These are phyloP conservation scores for Xylaria telfairii DNA, from an alignment of 495 filamentous ascomycete species.

Conservation along the genomic window DNA sequence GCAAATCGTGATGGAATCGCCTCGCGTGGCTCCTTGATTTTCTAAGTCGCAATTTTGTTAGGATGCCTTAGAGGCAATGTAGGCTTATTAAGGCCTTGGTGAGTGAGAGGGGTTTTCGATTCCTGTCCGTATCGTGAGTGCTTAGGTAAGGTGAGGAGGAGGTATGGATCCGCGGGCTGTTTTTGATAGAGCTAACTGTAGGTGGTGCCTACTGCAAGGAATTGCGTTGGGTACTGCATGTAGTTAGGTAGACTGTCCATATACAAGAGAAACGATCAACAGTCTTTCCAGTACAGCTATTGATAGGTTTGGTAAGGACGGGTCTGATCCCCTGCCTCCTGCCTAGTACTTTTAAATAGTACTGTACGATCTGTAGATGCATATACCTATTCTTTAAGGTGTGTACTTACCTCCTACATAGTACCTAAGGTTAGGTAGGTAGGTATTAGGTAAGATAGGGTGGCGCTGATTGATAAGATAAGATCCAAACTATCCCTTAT, in stretches of 20 bases:
- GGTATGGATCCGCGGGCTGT: neutral
- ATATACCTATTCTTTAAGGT: no score
- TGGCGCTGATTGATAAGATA: slow-evolving; percentile 17
- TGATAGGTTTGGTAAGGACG: no score
- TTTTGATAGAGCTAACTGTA: no score
- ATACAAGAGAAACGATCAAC: no score
- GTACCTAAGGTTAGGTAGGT: no score
- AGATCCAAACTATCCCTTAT: neutral
- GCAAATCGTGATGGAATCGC: neutral
- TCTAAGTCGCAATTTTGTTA: neutral
- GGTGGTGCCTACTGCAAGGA: neutral
- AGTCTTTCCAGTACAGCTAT: no score
- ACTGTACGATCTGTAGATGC: no score
- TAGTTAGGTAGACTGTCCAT: no score
- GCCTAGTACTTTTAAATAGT: no score
- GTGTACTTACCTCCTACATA: neutral
- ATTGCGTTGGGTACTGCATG: no score
- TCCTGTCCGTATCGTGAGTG: neutral
- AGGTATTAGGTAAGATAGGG: neutral
- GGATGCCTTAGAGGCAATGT: neutral
- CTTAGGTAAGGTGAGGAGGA: neutral
- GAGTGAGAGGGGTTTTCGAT: slow-evolving; percentile 2
- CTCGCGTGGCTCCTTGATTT: neutral
- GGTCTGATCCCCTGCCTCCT: no score
- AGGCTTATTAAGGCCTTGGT: neutral